Evolutionary conservation across 805 yeast species (phyloP).

Genomic region (Nakazawaea populi): DNA sequence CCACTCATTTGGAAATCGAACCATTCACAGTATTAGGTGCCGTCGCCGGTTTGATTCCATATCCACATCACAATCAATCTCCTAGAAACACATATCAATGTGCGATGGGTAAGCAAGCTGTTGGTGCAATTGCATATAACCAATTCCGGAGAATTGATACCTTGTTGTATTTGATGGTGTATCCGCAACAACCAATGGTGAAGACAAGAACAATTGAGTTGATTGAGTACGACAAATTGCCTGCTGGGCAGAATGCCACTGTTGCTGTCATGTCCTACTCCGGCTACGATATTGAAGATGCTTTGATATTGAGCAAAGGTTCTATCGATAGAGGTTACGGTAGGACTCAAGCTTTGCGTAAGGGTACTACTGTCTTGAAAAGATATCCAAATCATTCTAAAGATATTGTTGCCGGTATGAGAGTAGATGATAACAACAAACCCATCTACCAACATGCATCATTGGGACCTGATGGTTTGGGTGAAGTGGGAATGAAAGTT

Average conservation of each 20-base stretch:
- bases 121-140: constrained; percentile 97
- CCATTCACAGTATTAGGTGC: constrained; percentile 92
- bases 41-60: constrained; percentile 87
- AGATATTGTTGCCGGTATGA: constrained; percentile 88
- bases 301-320: constrained; percentile 87
- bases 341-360: constrained; percentile 91
- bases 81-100: constrained; percentile 99
- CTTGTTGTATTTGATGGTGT: constrained; percentile 88
- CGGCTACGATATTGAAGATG: constrained; percentile 99
- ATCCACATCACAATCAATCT: constrained; percentile 89
- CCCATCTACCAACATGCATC: constrained; percentile 85
- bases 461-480: constrained; percentile 91
- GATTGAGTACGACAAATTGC: constrained; percentile 91
- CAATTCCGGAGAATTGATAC: constrained; percentile 96
- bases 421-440: constrained; percentile 73
- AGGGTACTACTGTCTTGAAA: constrained; percentile 84
- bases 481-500: constrained; percentile 89
- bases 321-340: constrained; percentile 97
- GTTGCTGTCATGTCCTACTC: constrained; percentile 99
- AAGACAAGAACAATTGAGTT: constrained; percentile 95
- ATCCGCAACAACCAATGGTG: constrained; percentile 99
- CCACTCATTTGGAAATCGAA: constrained; percentile 92
- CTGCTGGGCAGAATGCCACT: constrained; percentile 98
- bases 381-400: constrained; percentile 91
- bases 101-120: constrained; percentile 99